A percentile compares a stretch with the other conserved stretches of the same genome.
Conservation (phyloP, 2,329 filamentous ascomycete genomes). For the Mycosphaerelloides madeirae region DNA sequence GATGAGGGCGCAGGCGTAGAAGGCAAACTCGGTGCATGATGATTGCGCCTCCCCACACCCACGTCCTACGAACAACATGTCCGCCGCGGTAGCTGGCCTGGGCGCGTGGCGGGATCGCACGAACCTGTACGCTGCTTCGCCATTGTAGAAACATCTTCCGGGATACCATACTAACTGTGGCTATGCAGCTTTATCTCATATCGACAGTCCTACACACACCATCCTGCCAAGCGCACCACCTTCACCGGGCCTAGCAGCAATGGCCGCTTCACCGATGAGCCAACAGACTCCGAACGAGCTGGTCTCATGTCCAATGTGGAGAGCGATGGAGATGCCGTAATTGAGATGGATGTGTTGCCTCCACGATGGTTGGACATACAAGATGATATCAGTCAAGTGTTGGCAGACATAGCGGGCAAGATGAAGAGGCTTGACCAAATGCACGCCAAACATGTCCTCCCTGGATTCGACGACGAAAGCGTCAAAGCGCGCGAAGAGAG, state of each 20-base stretch:
- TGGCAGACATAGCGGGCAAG: constrained; percentile 75
- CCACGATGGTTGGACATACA: constrained; percentile 94
- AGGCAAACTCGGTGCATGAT: constrained; percentile 5
- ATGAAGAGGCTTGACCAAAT: constrained; percentile 82
- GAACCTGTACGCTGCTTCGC: constrained; percentile 67
- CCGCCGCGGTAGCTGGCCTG: constrained; percentile 10
- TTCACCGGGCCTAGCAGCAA: constrained; percentile 50
- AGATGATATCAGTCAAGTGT: constrained; percentile 82
- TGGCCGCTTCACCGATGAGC: constrained; percentile 44
- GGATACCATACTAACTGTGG: constrained; percentile 5
- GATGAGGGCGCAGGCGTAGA: constrained; percentile 1
- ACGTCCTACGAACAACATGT: constrained; percentile 8
- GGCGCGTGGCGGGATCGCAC: constrained; percentile 90
- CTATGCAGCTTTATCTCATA: constrained; percentile 85
- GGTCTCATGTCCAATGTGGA: constrained; percentile 73
- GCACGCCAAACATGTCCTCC: constrained; percentile 94
- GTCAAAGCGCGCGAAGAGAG: constrained; percentile 80
- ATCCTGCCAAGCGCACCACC: constrained; percentile 69
- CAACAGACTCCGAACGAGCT: constrained; percentile 53
- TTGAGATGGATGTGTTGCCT: constrained; percentile 95
- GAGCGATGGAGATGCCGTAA: constrained; percentile 83
- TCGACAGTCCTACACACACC: constrained; percentile 95
- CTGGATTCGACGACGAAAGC: constrained; percentile 93
- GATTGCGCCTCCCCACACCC: constrained; percentile 6
- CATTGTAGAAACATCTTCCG: background rate